phyloP scores from a whole-genome alignment of 108 stramenopile species.

The Discostella stelligeroides region DNA sequence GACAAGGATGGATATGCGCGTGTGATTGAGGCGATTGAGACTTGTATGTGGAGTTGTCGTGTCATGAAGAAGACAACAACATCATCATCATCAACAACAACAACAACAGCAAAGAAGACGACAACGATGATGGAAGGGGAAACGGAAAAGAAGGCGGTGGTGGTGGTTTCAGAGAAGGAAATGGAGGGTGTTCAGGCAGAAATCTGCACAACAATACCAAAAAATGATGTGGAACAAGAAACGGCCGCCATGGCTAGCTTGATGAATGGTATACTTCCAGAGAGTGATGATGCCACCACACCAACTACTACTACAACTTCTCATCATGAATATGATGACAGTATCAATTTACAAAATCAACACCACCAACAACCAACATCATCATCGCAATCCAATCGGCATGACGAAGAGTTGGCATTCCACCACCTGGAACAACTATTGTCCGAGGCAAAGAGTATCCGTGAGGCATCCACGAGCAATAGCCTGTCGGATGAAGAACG shows the following conservation, averaged over 20 bases:
- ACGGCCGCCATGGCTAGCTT: constrained; percentile 27
- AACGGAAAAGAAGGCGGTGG: neutral
- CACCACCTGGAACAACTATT: constrained; percentile 68
- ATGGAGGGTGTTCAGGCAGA: constrained; percentile 6
- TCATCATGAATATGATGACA: too few species aligned
- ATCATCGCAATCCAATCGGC: neutral
- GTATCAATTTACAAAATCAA: too few species aligned
- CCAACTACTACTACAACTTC: too few species aligned
- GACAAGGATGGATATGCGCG: constrained; percentile 91
- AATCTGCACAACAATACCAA: constrained; percentile 15
- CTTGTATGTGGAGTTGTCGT: constrained; percentile 81
- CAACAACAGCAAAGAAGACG: neutral
- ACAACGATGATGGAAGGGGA: neutral
- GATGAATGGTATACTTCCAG: constrained; percentile 7
- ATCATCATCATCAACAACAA: neutral
- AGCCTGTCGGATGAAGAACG: constrained; percentile 75
- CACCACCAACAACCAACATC: constrained; percentile 1
- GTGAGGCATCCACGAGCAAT: constrained; percentile 67
- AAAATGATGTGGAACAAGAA: constrained; percentile 35
- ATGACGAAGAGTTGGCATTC: constrained; percentile 51
- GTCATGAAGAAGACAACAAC: constrained; percentile 49
- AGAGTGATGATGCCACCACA: neutral
- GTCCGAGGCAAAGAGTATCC: constrained; percentile 64
- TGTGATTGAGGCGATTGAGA: constrained; percentile 77
- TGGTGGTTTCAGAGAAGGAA: neutral